Evolutionary conservation across 2,329 filamentous ascomycete species (phyloP).

Genomic region (Diaporthe eres): DNA sequence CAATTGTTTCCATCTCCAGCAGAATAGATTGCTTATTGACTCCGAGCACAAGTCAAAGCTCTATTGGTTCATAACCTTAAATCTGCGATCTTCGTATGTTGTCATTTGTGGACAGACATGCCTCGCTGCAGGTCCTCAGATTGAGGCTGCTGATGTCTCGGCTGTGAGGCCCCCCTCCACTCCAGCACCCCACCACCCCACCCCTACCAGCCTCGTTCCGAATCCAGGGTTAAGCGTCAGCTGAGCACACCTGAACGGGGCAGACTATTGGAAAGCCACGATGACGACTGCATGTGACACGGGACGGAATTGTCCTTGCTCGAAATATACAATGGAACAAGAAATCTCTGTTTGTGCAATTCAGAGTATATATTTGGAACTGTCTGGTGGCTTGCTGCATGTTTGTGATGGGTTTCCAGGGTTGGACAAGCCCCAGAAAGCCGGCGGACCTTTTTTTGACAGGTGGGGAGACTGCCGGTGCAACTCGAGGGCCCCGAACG

Average conservation of each 20-base stretch:
- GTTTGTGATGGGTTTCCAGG: neutral
- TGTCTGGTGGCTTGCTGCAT: constrained; percentile 4
- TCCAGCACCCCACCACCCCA: neutral
- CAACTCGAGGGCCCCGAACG: neutral
- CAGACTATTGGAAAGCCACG: constrained; percentile 13
- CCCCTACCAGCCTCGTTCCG: neutral
- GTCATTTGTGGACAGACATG: neutral
- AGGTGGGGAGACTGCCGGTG: constrained; percentile 3
- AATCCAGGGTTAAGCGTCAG: neutral
- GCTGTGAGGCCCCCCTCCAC: neutral
- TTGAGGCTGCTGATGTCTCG: neutral
- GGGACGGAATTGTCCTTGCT: neutral
- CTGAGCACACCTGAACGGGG: neutral
- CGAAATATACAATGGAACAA: neutral
- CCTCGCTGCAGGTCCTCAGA: neutral
- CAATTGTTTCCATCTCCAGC: neutral
- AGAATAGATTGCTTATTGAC: neutral
- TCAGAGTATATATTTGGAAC: constrained; percentile 14
- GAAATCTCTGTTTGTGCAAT: neutral
- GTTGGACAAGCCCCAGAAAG: constrained; percentile 2
- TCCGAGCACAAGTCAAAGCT: neutral
- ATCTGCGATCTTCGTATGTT: neutral
- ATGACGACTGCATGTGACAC: constrained; percentile 2
- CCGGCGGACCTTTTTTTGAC: neutral
- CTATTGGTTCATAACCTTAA: neutral